phyloP scores from a whole-genome alignment of 768 basidiomycete genomes.

The Naganishia vaughanmartiniae region DNA sequence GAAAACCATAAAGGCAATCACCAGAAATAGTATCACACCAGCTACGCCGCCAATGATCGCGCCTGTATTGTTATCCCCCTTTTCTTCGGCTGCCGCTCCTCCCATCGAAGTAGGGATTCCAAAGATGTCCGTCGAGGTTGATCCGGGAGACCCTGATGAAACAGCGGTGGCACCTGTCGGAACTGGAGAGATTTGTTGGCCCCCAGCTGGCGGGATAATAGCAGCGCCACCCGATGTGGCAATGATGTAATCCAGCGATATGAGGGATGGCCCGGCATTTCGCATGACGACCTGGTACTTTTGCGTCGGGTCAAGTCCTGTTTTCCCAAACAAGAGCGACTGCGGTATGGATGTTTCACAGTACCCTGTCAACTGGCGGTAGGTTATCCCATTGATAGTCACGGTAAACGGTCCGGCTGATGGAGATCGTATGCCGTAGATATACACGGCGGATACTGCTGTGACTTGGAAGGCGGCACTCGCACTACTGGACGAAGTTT shows the following conservation, averaged over 20 bases:
- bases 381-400: not conserved
- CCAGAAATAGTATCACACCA: conserved; percentile 19
- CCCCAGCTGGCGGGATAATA: not conserved
- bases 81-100: not conserved
- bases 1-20: conserved; percentile 11
- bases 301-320: conserved; percentile 1
- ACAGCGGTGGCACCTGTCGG: not conserved
- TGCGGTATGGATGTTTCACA: conserved; percentile 15
- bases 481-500: not conserved
- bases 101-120: not conserved
- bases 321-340: not conserved
- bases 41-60: conserved; percentile 15
- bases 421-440: conserved; percentile 11
- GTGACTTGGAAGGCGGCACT: conserved; percentile 12
- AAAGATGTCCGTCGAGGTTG: conserved; percentile 10
- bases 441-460: not conserved
- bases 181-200: not conserved
- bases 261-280: conserved; percentile 8
- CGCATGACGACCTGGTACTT: conserved; percentile 15
- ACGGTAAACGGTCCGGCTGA: not conserved
- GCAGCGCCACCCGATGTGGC: not conserved
- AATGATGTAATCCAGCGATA: conserved; percentile 11
- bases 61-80: not conserved
- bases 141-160: not conserved
- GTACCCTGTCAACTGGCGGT: not conserved